These are phyloP conservation scores for Monosporascus sp. DNA, from an alignment of 2,329 filamentous ascomycete genomes.

Conservation along the genomic window DNA sequence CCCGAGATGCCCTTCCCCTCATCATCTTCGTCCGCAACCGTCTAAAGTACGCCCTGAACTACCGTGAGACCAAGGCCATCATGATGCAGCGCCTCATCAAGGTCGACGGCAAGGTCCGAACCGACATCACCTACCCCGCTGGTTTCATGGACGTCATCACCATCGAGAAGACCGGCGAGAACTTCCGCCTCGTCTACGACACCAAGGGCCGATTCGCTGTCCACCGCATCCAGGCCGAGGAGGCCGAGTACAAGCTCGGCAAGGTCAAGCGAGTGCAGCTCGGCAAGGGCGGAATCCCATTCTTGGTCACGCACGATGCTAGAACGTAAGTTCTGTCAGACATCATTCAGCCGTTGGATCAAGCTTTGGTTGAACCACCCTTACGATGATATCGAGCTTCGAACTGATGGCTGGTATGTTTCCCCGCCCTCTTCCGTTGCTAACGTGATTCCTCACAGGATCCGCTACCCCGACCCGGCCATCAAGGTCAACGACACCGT, in stretches of 20 bases:
- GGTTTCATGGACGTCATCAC: conserved; percentile 99
- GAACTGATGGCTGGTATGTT: conserved; percentile 53
- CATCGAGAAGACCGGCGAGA: conserved; percentile 99
- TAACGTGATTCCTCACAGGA: conserved; percentile 55
- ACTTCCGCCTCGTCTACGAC: conserved; percentile 99
- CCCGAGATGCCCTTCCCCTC: conserved; percentile 96
- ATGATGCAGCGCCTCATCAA: conserved; percentile 99
- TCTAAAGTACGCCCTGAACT: conserved; percentile 99
- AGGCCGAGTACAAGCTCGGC: conserved; percentile 99
- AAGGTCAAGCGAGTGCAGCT: conserved; percentile 99
- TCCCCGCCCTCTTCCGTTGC: conserved; percentile 26
- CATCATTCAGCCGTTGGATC: conserved; percentile 99
- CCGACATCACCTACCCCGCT: conserved; percentile 93
- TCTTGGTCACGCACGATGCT: conserved; percentile 99
- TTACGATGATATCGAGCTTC: conserved; percentile 33
- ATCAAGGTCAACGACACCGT: conserved; percentile 99
- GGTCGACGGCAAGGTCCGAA: conserved; percentile 99
- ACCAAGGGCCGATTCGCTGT: conserved; percentile 99
- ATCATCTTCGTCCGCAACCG: conserved; percentile 97
- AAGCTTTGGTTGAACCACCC: conserved; percentile 78
- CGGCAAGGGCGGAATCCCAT: conserved; percentile 99
- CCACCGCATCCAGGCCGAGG: conserved; percentile 97
- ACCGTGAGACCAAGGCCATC: conserved; percentile 94
- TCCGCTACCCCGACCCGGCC: conserved; percentile 95
- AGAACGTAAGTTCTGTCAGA: conserved; percentile 98